Evolutionary conservation across 129 eudicot species (phyloP).

Genomic region (Deinandra increscens): DNA sequence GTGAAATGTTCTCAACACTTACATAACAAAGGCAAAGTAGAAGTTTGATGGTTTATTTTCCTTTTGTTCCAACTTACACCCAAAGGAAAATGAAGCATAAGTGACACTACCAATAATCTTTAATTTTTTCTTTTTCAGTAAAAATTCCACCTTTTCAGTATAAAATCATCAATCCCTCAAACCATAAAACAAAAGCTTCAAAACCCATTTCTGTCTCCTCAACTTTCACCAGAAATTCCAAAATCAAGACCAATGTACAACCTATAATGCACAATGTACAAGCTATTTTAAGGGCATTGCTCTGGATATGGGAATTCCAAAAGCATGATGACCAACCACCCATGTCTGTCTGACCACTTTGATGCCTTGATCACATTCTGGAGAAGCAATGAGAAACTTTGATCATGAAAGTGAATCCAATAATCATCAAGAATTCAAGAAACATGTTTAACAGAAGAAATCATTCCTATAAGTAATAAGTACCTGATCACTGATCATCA

Average conservation of each 20-base stretch:
- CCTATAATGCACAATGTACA: constrained; percentile 17
- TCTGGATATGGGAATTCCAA: constrained; percentile 17
- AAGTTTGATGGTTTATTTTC: constrained; percentile 20
- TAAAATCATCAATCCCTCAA: constrained; percentile 29
- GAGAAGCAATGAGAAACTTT: constrained; percentile 28
- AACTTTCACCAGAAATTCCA: constrained; percentile 24
- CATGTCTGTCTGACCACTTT: constrained; percentile 36
- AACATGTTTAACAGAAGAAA: constrained; percentile 26
- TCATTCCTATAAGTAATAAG: constrained; percentile 20
- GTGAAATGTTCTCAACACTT: constrained; percentile 28
- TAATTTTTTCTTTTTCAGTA: constrained; percentile 44
- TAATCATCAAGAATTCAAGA: constrained; percentile 35
- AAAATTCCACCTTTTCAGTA: constrained; percentile 39
- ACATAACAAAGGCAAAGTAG: constrained; percentile 25
- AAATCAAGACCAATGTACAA: constrained; percentile 21
- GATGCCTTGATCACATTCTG: constrained; percentile 34
- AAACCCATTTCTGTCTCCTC: constrained; percentile 34
- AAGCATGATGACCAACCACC: constrained; percentile 30
- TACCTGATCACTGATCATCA: constrained; percentile 28
- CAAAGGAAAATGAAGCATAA: constrained; percentile 39
- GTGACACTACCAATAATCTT: constrained; percentile 37
- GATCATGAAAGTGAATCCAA: constrained; percentile 24
- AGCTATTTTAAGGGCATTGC: neutral
- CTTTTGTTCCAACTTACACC: constrained; percentile 29
- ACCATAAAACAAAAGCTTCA: constrained; percentile 36